Conservation (phyloP, 2,329 filamentous ascomycete genomes). For the Simplicillium sp. region DNA sequence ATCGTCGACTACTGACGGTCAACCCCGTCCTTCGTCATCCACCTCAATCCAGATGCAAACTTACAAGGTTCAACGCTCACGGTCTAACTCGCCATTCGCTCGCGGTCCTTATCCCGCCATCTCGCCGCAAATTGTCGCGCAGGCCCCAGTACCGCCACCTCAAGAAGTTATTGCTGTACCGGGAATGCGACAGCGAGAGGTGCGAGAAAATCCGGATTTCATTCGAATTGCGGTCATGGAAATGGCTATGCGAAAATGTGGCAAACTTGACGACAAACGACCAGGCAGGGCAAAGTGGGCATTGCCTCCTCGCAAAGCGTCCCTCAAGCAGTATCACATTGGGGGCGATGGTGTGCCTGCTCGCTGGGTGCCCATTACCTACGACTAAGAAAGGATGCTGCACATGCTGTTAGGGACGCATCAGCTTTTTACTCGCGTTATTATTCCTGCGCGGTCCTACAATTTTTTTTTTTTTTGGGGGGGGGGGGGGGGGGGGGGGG, state of each 20-base stretch:
- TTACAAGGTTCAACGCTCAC: constrained; percentile 49
- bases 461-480: too few relatives aligned
- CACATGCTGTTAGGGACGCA: not conserved
- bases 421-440: not conserved
- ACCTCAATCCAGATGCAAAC: constrained; percentile 66
- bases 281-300: constrained; percentile 61
- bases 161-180: constrained; percentile 23
- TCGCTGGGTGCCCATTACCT: constrained; percentile 39
- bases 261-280: constrained; percentile 56
- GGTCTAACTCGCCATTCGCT: constrained; percentile 22
- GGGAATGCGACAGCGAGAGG: constrained; percentile 52
- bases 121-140: constrained; percentile 17
- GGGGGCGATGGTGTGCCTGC: constrained; percentile 48
- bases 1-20: constrained; percentile 8
- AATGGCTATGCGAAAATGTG: constrained; percentile 59
- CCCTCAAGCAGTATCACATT: constrained; percentile 44
- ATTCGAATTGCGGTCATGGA: constrained; percentile 64
- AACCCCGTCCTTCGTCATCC: constrained; percentile 16
- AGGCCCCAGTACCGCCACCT: constrained; percentile 16
- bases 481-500: too few relatives aligned
- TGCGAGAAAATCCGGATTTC: constrained; percentile 62
- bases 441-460: not conserved
- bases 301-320: constrained; percentile 53
- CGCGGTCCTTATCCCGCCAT: constrained; percentile 21
- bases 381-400: constrained; percentile 1